phyloP scores from a whole-genome alignment of 2,329 filamentous ascomycete genomes.

The Talaromyces sp. region DNA sequence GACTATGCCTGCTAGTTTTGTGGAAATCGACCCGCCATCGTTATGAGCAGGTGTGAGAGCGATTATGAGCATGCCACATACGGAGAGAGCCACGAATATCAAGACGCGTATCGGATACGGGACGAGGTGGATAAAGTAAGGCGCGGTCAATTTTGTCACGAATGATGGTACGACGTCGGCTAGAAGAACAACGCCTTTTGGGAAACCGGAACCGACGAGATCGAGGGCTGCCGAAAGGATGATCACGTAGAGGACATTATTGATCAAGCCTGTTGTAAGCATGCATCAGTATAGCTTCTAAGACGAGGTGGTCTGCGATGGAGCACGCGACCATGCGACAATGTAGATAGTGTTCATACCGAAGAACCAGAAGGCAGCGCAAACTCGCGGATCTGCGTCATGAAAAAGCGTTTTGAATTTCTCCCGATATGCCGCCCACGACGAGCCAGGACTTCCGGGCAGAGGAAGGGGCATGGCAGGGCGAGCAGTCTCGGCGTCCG shows the following conservation, averaged over 20 bases:
- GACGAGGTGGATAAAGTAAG: slow-evolving; percentile 88
- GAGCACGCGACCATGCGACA: slow-evolving; percentile 8
- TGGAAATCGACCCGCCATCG: slow-evolving; percentile 59
- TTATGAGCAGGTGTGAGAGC: slow-evolving; percentile 67
- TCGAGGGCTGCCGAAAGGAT: slow-evolving; percentile 94
- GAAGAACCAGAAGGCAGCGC: slow-evolving; percentile 88
- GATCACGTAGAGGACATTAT: slow-evolving; percentile 97
- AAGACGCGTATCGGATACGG: slow-evolving; percentile 75
- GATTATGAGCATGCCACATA: slow-evolving; percentile 83
- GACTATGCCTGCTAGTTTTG: slow-evolving; percentile 78
- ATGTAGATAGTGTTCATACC: slow-evolving; percentile 54
- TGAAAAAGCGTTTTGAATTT: slow-evolving; percentile 62
- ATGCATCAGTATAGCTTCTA: neutral
- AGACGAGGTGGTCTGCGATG: neutral
- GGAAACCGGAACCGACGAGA: slow-evolving; percentile 79
- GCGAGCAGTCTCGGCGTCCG: slow-evolving; percentile 22
- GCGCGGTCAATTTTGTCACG: slow-evolving; percentile 78
- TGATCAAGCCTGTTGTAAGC: slow-evolving; percentile 68
- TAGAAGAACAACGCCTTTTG: slow-evolving; percentile 88
- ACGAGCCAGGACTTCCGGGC: slow-evolving; percentile 59
- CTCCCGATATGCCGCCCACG: slow-evolving; percentile 70
- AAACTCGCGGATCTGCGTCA: slow-evolving; percentile 67
- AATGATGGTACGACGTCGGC: slow-evolving; percentile 91
- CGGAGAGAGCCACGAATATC: slow-evolving; percentile 70
- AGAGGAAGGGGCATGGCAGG: slow-evolving; percentile 47